phyloP scores from a whole-genome alignment of 805 yeast species.

The Lipomyces yamanashiensis region DNA sequence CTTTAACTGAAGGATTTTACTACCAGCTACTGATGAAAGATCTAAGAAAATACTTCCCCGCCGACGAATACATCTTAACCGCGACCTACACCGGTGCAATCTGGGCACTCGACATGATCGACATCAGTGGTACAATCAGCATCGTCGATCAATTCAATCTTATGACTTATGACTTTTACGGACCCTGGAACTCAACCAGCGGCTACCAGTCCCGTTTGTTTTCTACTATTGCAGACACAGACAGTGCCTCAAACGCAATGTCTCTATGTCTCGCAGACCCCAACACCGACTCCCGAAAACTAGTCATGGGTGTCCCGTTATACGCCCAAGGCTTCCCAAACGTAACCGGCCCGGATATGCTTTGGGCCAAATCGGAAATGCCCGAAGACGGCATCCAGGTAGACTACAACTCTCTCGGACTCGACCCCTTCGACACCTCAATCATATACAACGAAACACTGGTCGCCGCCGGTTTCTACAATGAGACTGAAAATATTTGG shows the following conservation, averaged over 20 bases:
- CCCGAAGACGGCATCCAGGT: slow-evolving; percentile 55
- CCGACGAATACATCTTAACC: slow-evolving; percentile 17
- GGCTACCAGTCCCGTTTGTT: slow-evolving; percentile 72
- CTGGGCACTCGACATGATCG: slow-evolving; percentile 26
- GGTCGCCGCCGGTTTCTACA: slow-evolving; percentile 61
- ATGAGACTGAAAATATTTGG: slow-evolving; percentile 50
- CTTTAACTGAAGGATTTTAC: slow-evolving; percentile 51
- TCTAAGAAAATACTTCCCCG: slow-evolving; percentile 44
- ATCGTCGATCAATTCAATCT: slow-evolving; percentile 52
- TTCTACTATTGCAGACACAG: slow-evolving; percentile 49
- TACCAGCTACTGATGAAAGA: slow-evolving; percentile 52
- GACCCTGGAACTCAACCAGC: slow-evolving; percentile 69
- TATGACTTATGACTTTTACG: slow-evolving; percentile 89
- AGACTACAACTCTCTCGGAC: slow-evolving; percentile 58
- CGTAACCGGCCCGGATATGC: slow-evolving; percentile 50
- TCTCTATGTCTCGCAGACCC: slow-evolving; percentile 46
- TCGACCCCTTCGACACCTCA: slow-evolving; percentile 42
- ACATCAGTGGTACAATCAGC: slow-evolving; percentile 7
- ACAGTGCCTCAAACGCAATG: slow-evolving; percentile 50
- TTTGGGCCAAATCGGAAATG: slow-evolving; percentile 52
- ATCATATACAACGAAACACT: slow-evolving; percentile 50
- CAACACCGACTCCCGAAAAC: slow-evolving; percentile 51
- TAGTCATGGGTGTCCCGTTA: slow-evolving; percentile 82
- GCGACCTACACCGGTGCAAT: slow-evolving; percentile 26
- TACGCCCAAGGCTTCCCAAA: slow-evolving; percentile 67